Percentiles rank a stretch among this genome's conserved stretches.
These are phyloP conservation scores for Phytopythium aichiense DNA, from an alignment of 352 stramenopile genomes.

Conservation along the genomic window DNA sequence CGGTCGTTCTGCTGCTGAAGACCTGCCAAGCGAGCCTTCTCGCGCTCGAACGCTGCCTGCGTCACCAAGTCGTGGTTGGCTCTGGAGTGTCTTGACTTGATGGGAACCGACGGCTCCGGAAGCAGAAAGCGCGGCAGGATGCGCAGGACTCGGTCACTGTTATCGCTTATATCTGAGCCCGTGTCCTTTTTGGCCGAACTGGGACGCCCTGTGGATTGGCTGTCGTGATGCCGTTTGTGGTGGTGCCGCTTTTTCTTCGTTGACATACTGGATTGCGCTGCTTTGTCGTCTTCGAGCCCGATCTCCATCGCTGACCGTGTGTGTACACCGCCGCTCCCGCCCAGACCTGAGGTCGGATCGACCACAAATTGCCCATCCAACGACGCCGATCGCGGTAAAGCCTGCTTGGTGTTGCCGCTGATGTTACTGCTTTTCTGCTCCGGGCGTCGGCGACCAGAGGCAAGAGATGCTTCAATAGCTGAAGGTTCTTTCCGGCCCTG, in stretches of 20 bases:
- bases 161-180: slow-evolving; percentile 2
- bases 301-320: not conserved
- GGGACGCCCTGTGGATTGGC: not conserved
- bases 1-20: slow-evolving; percentile 14
- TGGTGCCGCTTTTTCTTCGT: not conserved
- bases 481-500: not conserved
- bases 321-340: not conserved
- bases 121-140: slow-evolving; percentile 54
- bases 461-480: not conserved
- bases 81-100: slow-evolving; percentile 12
- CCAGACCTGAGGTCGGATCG: not conserved
- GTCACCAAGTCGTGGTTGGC: slow-evolving; percentile 22
- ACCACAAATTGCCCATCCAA: slow-evolving; percentile 11
- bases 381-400: slow-evolving; percentile 17
- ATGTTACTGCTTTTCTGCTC: not conserved
- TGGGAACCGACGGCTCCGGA: slow-evolving; percentile 18
- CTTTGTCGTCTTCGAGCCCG: not conserved
- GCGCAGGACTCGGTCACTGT: slow-evolving; percentile 8
- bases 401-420: not conserved
- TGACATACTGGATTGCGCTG: not conserved
- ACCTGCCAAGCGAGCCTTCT: slow-evolving; percentile 19
- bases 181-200: slow-evolving; percentile 4
- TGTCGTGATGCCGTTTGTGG: not conserved
- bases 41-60: slow-evolving; percentile 26
- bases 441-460: not conserved